Conservation (phyloP, 257 asterid species). For the Coffea canephora region DNA sequence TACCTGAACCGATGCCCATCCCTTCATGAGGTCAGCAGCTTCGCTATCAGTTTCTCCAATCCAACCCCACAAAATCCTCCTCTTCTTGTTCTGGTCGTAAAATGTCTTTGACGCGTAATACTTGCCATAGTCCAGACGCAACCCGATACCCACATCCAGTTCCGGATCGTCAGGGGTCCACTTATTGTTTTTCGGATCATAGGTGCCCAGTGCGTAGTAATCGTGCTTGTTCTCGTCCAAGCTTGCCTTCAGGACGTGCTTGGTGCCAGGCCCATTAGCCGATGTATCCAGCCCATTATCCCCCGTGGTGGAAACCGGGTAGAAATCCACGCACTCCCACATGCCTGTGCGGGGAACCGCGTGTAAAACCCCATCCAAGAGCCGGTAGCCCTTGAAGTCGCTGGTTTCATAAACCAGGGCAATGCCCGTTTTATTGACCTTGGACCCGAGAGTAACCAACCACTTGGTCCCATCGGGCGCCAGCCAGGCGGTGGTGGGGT, state of each 20-base stretch:
- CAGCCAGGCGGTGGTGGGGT: constrained; percentile 85
- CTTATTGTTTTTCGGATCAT: constrained; percentile 43
- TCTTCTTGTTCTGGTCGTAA: constrained; percentile 50
- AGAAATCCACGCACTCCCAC: constrained; percentile 92
- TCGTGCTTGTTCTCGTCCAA: constrained; percentile 58
- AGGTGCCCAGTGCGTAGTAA: constrained; percentile 63
- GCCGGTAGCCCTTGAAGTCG: constrained; percentile 42
- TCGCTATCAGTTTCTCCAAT: constrained; percentile 66
- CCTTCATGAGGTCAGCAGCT: constrained; percentile 51
- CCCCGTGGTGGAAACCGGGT: constrained; percentile 49
- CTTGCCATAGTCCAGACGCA: constrained; percentile 64
- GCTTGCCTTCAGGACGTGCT: constrained; percentile 73
- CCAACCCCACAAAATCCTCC: constrained; percentile 89
- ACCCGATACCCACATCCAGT: constrained; percentile 65
- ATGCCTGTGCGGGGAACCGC: constrained; percentile 71
- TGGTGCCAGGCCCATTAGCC: constrained; percentile 53
- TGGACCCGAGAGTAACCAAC: constrained; percentile 65
- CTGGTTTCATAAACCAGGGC: constrained; percentile 61
- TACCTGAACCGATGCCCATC: constrained; percentile 80
- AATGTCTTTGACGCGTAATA: constrained; percentile 81
- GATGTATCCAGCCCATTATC: constrained; percentile 73
- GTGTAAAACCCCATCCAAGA: constrained; percentile 50
- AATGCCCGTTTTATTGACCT: constrained; percentile 55
- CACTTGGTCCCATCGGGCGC: constrained; percentile 54
- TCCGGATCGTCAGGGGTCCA: constrained; percentile 72